These are phyloP conservation scores for Coffea eugenioides DNA, from an alignment of 257 asterid species.

Conservation along the genomic window DNA sequence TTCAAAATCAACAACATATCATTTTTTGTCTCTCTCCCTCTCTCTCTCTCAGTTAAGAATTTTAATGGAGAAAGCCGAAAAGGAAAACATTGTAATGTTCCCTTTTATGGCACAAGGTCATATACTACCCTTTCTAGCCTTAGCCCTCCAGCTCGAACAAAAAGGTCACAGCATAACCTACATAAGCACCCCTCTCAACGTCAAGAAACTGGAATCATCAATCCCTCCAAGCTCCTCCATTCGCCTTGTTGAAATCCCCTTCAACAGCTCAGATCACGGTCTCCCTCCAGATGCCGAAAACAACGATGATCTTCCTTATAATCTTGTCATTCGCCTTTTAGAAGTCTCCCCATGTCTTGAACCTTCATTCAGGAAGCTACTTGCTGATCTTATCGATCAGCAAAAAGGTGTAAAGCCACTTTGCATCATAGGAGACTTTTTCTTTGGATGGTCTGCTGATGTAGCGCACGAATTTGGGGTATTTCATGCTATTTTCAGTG, in stretches of 20 bases:
- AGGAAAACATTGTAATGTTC: constrained; percentile 24
- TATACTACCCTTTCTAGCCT: constrained; percentile 30
- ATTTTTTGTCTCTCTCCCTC: neutral
- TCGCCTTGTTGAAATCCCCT: constrained; percentile 46
- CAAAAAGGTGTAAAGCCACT: constrained; percentile 34
- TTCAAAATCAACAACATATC: neutral
- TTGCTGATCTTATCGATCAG: constrained; percentile 18
- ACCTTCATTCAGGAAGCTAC: constrained; percentile 28
- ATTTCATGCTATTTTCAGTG: constrained; percentile 47
- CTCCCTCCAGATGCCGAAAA: constrained; percentile 50
- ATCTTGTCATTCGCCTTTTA: constrained; percentile 36
- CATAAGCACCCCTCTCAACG: constrained; percentile 40
- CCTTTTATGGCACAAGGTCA: constrained; percentile 44
- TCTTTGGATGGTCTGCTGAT: constrained; percentile 57
- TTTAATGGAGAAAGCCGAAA: constrained; percentile 11
- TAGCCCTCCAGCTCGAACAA: constrained; percentile 24
- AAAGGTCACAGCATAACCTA: constrained; percentile 27
- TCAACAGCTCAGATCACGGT: constrained; percentile 44
- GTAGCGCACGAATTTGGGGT: constrained; percentile 48
- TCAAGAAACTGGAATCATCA: constrained; percentile 41
- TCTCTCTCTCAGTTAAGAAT: neutral
- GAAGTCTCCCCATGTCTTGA: constrained; percentile 36
- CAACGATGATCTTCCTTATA: constrained; percentile 45
- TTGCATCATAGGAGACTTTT: constrained; percentile 49
- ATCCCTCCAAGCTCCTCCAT: constrained; percentile 31